phyloP scores from a whole-genome alignment of 371 early-diverging fungal species.

The Syncephalis plumigaleata region DNA sequence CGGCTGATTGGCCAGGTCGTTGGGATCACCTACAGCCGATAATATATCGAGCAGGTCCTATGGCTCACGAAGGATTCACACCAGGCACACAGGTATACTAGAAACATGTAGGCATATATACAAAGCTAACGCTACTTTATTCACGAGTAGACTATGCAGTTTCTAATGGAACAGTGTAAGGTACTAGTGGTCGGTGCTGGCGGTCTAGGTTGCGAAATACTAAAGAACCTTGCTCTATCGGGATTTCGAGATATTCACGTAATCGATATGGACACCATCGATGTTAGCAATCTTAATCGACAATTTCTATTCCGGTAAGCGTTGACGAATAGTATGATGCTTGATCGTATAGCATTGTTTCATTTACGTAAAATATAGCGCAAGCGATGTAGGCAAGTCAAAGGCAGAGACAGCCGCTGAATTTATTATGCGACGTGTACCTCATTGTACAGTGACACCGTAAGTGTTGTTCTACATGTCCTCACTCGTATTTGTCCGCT shows the following conservation, averaged over 20 bases:
- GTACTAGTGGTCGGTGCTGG: conserved; percentile 36
- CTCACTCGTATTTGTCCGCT: too few relatives aligned
- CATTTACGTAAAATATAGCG: background rate
- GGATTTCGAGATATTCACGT: conserved; percentile 46
- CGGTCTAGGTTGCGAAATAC: conserved; percentile 43
- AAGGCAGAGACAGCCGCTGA: conserved; percentile 81
- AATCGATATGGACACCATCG: conserved; percentile 68
- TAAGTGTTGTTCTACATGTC: conserved; percentile 23
- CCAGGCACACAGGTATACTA: conserved; percentile 2
- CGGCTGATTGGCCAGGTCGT: conserved; percentile 6
- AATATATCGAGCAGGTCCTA: conserved; percentile 4
- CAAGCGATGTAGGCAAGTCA: conserved; percentile 59
- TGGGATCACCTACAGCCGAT: conserved; percentile 3
- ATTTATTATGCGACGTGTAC: conserved; percentile 69
- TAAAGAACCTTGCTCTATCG: conserved; percentile 42
- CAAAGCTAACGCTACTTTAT: background rate
- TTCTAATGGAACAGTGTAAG: conserved; percentile 8
- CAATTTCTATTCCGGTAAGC: conserved; percentile 47
- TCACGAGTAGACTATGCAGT: background rate
- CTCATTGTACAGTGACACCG: conserved; percentile 64
- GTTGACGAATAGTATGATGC: background rate
- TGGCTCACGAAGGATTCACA: conserved; percentile 2
- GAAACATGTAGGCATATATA: background rate
- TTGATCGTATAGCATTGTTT: background rate
- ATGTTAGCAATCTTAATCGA: conserved; percentile 57